Evolutionary conservation across 2,329 filamentous ascomycete genomes (phyloP).

Genomic region (Aspergillus sp.): DNA sequence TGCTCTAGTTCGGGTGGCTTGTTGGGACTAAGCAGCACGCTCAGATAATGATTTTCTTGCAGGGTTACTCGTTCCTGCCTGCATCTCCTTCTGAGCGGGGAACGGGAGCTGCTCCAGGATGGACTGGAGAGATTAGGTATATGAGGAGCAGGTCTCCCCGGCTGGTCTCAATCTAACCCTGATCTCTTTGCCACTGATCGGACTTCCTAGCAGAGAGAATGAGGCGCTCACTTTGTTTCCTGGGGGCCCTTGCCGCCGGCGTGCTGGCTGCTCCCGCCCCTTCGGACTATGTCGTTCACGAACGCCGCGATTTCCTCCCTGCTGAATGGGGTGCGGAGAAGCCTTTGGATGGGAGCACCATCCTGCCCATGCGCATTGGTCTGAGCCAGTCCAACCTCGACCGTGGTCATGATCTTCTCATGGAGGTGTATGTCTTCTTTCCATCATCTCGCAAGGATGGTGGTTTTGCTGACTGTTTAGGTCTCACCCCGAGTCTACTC

Average conservation of each 20-base stretch:
- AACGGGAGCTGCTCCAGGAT: not conserved
- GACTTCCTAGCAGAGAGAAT: constrained; percentile 14
- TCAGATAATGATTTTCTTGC: not conserved
- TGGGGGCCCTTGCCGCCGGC: constrained; percentile 16
- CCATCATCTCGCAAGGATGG: too few species aligned
- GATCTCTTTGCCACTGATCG: not conserved
- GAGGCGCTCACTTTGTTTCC: constrained; percentile 22
- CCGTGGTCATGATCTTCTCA: constrained; percentile 42
- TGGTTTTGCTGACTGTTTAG: constrained; percentile 13
- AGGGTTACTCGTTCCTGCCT: not conserved
- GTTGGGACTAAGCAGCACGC: not conserved
- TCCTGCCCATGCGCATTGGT: constrained; percentile 47
- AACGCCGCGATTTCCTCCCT: constrained; percentile 29
- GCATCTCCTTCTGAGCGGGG: not conserved
- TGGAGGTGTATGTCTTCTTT: constrained; percentile 38
- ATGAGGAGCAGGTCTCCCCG: not conserved
- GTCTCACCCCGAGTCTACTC: constrained; percentile 42
- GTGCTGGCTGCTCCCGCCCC: constrained; percentile 23
- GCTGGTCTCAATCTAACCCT: not conserved
- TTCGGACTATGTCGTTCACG: constrained; percentile 28
- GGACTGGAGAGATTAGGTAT: not conserved
- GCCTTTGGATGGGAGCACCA: constrained; percentile 31
- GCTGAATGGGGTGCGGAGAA: constrained; percentile 26
- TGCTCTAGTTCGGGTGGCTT: not conserved
- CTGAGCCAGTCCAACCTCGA: constrained; percentile 47